Base-by-base conservation (phyloP, 176 grass and related monocot species). In the Dendrocalamus sinicus region DNA sequence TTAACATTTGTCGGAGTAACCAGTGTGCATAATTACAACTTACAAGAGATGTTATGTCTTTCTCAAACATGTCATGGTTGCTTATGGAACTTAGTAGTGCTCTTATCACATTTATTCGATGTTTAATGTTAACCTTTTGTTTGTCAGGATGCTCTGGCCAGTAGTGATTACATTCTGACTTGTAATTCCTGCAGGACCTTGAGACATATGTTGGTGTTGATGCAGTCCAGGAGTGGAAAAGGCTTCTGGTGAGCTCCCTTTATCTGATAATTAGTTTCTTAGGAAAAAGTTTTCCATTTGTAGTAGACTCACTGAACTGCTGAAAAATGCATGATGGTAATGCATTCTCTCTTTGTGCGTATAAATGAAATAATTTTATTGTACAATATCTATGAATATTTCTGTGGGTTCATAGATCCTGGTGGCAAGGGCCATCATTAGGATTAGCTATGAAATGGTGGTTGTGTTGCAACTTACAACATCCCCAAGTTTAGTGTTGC, bases 151-250 rank as follows among this genome's bases (percentile, higher is more conserved):
- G 66, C 19, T 67, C 62, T 59, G 12, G 10, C 12, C 71, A 52
- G 5, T 48, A 44, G 28, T 72, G 72, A 72, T 75, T 88, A 47
- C 8, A 69, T 22, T 73, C 44, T 43, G 22, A 73, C 75, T 28
- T 75, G 14, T 43, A 51, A 80, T 75, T 68, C 23, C n/a, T 69
- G 15, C 91, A 98, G 95, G 95, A 98, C 83, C 93, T 94, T 78
- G 88, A 98, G 74, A 92, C 77, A 6, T 98, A 92, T 90, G 90
- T 95, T 44, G 84, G 89, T 73, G 44, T 79, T 37, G 89, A 98
- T 26, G 93, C 95, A 43, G 90, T 88, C 84, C 81, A 76, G 75
- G 95, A 98, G 83, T 98, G 93, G 95, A 90, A 93, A 95, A 93
- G 83, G 67, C 93, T 95, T n/a, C n/a, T n/a, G n/a, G n/a, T n/a